These are phyloP conservation scores for Stropharia rugosoannulata DNA, from an alignment of 768 basidiomycete genomes.

Conservation along the genomic window DNA sequence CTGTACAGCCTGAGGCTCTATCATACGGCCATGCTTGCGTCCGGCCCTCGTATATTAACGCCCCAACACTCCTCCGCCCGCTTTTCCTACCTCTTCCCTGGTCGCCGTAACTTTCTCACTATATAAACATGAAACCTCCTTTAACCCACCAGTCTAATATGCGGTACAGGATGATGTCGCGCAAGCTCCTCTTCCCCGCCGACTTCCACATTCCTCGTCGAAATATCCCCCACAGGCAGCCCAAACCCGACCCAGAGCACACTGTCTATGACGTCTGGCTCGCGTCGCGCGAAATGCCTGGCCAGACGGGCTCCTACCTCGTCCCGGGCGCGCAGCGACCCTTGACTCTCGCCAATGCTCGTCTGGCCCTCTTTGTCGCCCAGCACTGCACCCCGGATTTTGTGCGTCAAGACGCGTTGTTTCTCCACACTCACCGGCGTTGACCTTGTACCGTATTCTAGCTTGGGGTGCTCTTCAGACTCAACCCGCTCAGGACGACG, in stretches of 20 bases:
- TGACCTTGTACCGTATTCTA: constrained; percentile 18
- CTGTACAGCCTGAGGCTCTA: constrained; percentile 37
- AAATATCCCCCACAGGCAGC: constrained; percentile 18
- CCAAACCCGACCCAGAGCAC: constrained; percentile 25
- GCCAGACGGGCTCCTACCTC: constrained; percentile 43
- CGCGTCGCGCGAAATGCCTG: constrained; percentile 51
- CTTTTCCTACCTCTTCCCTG: constrained; percentile 22
- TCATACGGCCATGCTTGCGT: constrained; percentile 46
- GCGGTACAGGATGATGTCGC: constrained; percentile 34
- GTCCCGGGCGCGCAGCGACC: constrained; percentile 70
- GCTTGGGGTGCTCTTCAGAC: constrained; percentile 41
- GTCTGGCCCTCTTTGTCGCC: constrained; percentile 55
- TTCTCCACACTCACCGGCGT: background rate
- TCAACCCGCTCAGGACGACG: constrained; percentile 70
- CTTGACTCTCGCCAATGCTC: constrained; percentile 54
- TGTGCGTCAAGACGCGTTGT: constrained; percentile 28
- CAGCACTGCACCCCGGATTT: constrained; percentile 56
- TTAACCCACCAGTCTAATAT: constrained; percentile 36
- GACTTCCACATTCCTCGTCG: constrained; percentile 32
- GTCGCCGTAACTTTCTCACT: constrained; percentile 20
- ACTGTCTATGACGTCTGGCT: constrained; percentile 54
- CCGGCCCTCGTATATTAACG: constrained; percentile 47
- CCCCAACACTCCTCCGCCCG: constrained; percentile 18
- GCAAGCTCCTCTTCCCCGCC: constrained; percentile 35
- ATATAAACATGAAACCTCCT: constrained; percentile 32